Conservation (phyloP, 306 rosid genomes). For the Fagus crenata region DNA sequence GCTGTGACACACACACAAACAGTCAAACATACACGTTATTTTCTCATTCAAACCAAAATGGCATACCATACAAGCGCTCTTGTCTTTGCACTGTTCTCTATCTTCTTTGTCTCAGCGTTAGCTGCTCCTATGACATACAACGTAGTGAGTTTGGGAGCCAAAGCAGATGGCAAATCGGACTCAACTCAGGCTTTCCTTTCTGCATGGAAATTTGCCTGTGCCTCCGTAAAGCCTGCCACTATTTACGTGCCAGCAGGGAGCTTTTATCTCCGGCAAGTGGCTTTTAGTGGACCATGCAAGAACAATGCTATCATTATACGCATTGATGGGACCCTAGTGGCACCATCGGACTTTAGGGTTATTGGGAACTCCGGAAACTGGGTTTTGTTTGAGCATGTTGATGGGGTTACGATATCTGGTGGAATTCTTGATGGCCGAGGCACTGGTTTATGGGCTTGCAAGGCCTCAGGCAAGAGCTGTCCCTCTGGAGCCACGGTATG, state of each 20-base stretch:
- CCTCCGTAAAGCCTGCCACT: constrained; percentile 27
- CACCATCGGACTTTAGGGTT: constrained; percentile 42
- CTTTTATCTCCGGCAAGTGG: constrained; percentile 33
- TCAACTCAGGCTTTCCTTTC: constrained; percentile 34
- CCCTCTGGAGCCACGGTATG: constrained; percentile 54
- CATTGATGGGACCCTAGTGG: constrained; percentile 45
- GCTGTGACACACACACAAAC: neutral
- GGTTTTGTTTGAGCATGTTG: constrained; percentile 37
- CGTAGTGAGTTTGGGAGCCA: constrained; percentile 38
- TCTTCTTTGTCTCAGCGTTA: constrained; percentile 14
- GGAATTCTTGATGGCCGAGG: constrained; percentile 58
- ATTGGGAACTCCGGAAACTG: constrained; percentile 40
- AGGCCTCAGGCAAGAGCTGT: constrained; percentile 42
- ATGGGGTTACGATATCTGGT: constrained; percentile 42
- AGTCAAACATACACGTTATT: neutral
- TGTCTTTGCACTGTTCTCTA: neutral
- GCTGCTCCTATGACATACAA: constrained; percentile 17
- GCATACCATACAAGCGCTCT: constrained; percentile 6
- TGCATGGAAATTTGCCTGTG: constrained; percentile 48
- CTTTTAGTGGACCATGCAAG: constrained; percentile 46
- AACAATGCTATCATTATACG: constrained; percentile 30
- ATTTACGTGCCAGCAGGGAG: constrained; percentile 47
- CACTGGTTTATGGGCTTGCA: constrained; percentile 46
- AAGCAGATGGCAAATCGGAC: constrained; percentile 36
- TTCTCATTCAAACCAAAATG: neutral